A percentile compares a stretch with the other conserved stretches of the same genome.
These are phyloP conservation scores for Triticum dicoccoides DNA, from an alignment of 176 grass and related monocot species.

Conservation along the genomic window DNA sequence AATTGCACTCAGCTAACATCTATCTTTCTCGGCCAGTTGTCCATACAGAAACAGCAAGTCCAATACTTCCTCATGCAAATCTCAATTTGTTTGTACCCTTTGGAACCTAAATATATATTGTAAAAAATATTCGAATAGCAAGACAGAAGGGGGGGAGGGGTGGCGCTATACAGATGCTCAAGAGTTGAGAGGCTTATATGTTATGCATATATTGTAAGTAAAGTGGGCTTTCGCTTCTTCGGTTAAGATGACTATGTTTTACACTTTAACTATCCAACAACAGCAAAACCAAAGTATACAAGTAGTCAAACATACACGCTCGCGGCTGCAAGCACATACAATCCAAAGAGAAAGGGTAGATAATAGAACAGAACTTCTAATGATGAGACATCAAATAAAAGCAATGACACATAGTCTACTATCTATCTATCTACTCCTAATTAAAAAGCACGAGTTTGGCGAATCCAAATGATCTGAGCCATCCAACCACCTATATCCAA, in stretches of 20 bases:
- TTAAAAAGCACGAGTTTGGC: no score
- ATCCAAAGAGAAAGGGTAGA: background rate
- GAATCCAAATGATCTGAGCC: no score
- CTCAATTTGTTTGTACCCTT: background rate
- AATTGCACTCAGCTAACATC: background rate
- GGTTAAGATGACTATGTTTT: background rate
- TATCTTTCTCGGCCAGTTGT: background rate
- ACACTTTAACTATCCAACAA: background rate
- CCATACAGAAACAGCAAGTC: background rate
- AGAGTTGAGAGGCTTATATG: background rate
- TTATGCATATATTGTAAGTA: conserved; percentile 3
- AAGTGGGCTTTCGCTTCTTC: background rate
- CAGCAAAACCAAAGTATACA: background rate
- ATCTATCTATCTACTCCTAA: no score
- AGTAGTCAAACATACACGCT: background rate
- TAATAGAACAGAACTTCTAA: background rate
- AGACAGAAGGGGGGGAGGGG: background rate
- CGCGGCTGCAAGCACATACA: background rate
- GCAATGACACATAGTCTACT: background rate
- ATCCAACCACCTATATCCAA: no score
- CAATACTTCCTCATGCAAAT: conserved; percentile 4
- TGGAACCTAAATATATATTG: background rate
- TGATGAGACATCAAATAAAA: background rate
- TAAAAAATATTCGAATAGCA: background rate
- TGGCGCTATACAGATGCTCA: background rate